These are phyloP conservation scores for Botryosphaeria dothidea DNA, from an alignment of 2,329 filamentous ascomycete genomes.

Conservation along the genomic window DNA sequence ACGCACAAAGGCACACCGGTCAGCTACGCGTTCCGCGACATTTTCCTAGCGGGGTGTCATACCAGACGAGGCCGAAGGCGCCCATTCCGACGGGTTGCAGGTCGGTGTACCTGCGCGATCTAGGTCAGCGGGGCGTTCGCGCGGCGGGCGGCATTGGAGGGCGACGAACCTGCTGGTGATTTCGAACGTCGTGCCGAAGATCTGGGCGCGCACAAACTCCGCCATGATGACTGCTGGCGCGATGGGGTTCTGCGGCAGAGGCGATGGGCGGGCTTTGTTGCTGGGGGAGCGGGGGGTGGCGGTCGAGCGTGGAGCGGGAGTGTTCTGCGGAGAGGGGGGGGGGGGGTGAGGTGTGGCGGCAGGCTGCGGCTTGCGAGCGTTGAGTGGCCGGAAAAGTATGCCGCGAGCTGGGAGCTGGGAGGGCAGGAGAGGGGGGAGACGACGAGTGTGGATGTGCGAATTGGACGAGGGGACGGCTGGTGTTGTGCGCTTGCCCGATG, in stretches of 20 bases:
- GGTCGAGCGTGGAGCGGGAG: constrained; percentile 1
- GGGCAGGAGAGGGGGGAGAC: constrained; percentile 2
- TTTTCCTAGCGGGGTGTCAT: constrained; percentile 30
- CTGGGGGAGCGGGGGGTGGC: not conserved
- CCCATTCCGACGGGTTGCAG: constrained; percentile 99
- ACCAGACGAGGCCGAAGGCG: constrained; percentile 98
- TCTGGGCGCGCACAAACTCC: constrained; percentile 98
- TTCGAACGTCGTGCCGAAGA: constrained; percentile 99
- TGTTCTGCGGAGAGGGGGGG: not conserved
- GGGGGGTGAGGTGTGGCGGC: constrained; percentile 11
- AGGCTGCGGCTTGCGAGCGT: constrained; percentile 14
- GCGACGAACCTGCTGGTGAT: constrained; percentile 86
- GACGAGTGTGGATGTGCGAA: constrained; percentile 5
- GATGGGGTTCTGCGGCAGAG: not conserved
- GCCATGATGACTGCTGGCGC: constrained; percentile 69
- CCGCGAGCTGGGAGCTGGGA: constrained; percentile 1
- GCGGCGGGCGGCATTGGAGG: constrained; percentile 23
- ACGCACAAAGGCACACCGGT: constrained; percentile 11
- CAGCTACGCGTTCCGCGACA: constrained; percentile 17
- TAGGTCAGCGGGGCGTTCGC: constrained; percentile 24
- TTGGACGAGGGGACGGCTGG: constrained; percentile 15
- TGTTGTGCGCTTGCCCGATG: constrained; percentile 12
- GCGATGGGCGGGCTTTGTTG: constrained; percentile 6
- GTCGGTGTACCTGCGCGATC: constrained; percentile 77
- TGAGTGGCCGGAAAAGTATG: not conserved